Conservation (phyloP, 345 rosid species). For the Clausena lansium region DNA sequence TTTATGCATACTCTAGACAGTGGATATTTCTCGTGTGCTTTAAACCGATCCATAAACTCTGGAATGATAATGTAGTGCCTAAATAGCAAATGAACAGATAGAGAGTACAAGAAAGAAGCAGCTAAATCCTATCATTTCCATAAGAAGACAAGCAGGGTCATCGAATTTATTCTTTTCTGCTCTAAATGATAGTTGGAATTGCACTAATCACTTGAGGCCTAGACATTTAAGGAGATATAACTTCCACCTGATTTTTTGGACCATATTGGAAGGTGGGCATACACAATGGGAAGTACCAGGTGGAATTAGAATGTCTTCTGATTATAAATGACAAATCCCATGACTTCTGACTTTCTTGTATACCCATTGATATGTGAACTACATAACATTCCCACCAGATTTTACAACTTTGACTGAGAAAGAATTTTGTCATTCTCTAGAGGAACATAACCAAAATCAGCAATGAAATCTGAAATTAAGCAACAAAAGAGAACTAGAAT, state of each 20-base stretch:
- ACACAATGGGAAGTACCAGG: neutral
- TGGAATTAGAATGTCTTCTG: neutral
- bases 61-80: neutral
- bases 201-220: neutral
- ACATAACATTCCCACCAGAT: neutral
- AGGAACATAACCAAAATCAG: neutral
- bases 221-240: neutral
- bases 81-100: neutral
- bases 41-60: neutral
- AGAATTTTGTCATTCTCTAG: neutral
- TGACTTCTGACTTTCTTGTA: neutral
- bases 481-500: neutral
- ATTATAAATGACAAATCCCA: neutral
- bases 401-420: neutral
- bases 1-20: neutral
- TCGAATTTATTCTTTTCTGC: neutral
- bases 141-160: neutral
- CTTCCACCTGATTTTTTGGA: neutral
- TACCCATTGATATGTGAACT: neutral
- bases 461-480: neutral
- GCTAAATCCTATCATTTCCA: conserved; percentile 3
- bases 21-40: neutral
- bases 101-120: neutral
- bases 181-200: neutral
- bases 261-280: neutral